Conservation (phyloP, 2,329 filamentous ascomycete genomes). For the Plectosphaerella plurivora region DNA sequence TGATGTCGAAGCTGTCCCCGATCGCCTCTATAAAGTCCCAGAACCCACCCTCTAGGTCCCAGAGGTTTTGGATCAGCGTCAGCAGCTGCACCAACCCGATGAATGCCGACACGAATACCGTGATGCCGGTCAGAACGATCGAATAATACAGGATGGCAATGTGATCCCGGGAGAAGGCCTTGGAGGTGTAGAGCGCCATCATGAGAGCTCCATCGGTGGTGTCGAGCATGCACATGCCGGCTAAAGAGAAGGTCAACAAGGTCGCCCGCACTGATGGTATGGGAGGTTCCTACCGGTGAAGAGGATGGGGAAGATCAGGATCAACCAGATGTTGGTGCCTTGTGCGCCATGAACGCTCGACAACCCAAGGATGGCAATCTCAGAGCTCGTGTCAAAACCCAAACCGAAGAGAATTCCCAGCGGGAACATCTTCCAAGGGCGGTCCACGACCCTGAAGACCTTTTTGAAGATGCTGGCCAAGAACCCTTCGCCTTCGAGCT, state of each 20-base stretch:
- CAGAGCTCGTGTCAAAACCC: conserved; percentile 92
- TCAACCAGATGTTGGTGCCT: conserved; percentile 90
- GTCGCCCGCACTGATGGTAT: not conserved
- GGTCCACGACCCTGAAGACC: conserved; percentile 69
- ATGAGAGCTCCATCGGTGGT: conserved; percentile 91
- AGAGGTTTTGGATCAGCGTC: conserved; percentile 71
- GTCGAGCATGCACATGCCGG: conserved; percentile 92
- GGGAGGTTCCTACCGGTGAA: conserved; percentile 64
- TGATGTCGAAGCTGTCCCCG: conserved; percentile 78
- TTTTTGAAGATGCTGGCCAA: conserved; percentile 66
- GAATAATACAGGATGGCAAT: conserved; percentile 96
- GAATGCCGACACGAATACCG: conserved; percentile 76
- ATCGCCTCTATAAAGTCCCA: conserved; percentile 82
- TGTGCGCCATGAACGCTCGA: conserved; percentile 80
- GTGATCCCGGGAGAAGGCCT: conserved; percentile 69
- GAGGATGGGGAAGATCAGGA: conserved; percentile 82
- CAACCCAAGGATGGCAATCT: conserved; percentile 88
- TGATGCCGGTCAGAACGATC: conserved; percentile 78
- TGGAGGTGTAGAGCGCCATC: conserved; percentile 88
- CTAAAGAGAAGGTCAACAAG: conserved; percentile 29
- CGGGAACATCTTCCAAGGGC: conserved; percentile 95
- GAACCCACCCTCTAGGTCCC: conserved; percentile 69
- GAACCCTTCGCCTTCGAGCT: conserved; percentile 73
- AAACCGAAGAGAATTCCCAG: conserved; percentile 84
- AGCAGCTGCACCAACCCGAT: conserved; percentile 85